Evolutionary conservation across 1,139 yeast species (phyloP), one percentile per base, ranked within the genome.

Genomic region (Diutina rugosa): DNA sequence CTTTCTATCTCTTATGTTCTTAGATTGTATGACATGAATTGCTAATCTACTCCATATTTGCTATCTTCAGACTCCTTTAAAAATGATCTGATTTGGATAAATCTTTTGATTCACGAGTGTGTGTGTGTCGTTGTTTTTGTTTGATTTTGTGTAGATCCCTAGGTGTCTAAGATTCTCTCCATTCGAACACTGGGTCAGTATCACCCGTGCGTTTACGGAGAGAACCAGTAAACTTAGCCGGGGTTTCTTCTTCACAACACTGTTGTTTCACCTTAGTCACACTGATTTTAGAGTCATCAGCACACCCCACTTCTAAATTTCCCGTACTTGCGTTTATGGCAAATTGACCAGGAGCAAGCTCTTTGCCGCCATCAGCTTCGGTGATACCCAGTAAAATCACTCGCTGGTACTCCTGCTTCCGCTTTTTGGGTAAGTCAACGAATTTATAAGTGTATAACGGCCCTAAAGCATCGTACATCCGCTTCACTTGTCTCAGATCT

Each of bases 391-490:
- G 69, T 7, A 84, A 62, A 6, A 80, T 71, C 1, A 85, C 81
- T 56, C 87, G 72, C 62, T 77, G 79, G 46, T 49, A 59, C 46
- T 63, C 73, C 56, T 61, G 63, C 56, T 63, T 67, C 57, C 71
- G 70, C 58, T 70, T 69, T 59, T 67, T 72, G 14, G 59, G 60
- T 4, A 67, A 58, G 35, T 68, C 63, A 47, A 72, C 75, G 49
- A 58, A 60, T 28, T 77, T 79, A 64, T 71, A 79, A 0, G 88
- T 72, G 62, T 73, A 77, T 18, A 87, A 62, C 0, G 83, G 76
- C 0, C 95, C 95, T 56, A 88, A 66, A 0, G 87, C 84, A 59
- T 79, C 79, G 55, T 69, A 66, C 56, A 76, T 67, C 41, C 83
- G 71, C 38, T 75, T 62, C 0, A 87, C 69, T 6, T 73, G 67